phyloP scores from a whole-genome alignment of 306 rosid genomes.

The Coriaria nepalensis region DNA sequence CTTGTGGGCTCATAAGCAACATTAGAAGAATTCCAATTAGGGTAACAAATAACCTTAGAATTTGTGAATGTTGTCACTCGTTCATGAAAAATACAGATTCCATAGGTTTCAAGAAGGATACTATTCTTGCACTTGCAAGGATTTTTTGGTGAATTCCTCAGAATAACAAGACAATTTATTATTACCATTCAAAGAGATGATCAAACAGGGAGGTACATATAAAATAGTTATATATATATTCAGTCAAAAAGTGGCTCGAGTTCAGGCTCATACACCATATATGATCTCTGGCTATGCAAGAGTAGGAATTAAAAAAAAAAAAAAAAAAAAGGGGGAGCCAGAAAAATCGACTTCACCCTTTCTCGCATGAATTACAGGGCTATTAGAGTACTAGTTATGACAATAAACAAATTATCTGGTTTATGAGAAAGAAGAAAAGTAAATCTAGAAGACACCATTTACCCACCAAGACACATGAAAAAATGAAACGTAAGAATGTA shows the following conservation, averaged over 20 bases:
- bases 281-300: slow-evolving; percentile 21
- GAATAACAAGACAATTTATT: not conserved
- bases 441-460: slow-evolving; percentile 23
- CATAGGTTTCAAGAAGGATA: slow-evolving; percentile 12
- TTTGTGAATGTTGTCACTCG: slow-evolving; percentile 14
- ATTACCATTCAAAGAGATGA: not conserved
- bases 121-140: slow-evolving; percentile 15
- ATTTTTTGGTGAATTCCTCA: slow-evolving; percentile 12
- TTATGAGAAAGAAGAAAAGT: slow-evolving; percentile 28
- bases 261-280: slow-evolving; percentile 18
- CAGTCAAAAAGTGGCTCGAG: slow-evolving; percentile 21
- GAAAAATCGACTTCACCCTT: slow-evolving; percentile 51
- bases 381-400: slow-evolving; percentile 21
- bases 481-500: slow-evolving; percentile 49
- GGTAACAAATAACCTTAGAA: slow-evolving; percentile 18
- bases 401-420: slow-evolving; percentile 21
- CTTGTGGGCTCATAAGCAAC: slow-evolving; percentile 9
- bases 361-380: slow-evolving; percentile 17
- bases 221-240: slow-evolving; percentile 17
- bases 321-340: slow-evolving; percentile 37
- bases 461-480: slow-evolving; percentile 34
- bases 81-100: slow-evolving; percentile 17
- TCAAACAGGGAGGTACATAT: slow-evolving; percentile 4
- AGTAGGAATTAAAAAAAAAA: slow-evolving; percentile 17
- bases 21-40: slow-evolving; percentile 9